phyloP scores from a whole-genome alignment of 176 grass and related monocot genomes.

The Poa pratensis region DNA sequence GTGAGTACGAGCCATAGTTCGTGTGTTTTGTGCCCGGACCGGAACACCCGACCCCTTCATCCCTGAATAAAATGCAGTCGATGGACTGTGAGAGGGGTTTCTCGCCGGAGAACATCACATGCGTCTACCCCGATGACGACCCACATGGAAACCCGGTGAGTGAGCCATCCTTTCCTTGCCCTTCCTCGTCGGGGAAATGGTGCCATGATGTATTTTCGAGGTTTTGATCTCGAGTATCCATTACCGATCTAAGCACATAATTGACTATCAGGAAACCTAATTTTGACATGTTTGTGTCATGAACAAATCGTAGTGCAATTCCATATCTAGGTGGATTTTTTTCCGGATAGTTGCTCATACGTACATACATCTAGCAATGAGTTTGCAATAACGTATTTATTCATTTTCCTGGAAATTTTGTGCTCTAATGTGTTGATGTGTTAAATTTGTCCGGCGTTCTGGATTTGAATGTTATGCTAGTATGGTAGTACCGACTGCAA shows the following conservation, averaged over 20 bases:
- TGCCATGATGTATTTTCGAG: neutral
- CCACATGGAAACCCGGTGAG: conserved; percentile 29
- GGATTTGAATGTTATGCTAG: neutral
- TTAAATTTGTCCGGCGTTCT: neutral
- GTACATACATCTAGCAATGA: neutral
- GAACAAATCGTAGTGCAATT: neutral
- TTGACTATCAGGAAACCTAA: neutral
- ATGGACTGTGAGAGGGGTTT: conserved; percentile 31
- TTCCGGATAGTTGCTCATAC: neutral
- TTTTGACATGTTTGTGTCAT: neutral
- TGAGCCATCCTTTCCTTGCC: neutral
- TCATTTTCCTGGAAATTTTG: neutral
- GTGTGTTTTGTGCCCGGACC: neutral
- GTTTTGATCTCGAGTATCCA: neutral
- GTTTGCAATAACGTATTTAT: neutral
- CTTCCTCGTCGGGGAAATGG: neutral
- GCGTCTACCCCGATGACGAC: neutral
- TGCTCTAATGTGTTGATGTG: neutral
- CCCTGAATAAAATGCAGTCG: conserved; percentile 42
- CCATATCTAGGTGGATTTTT: neutral
- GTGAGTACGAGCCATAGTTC: neutral
- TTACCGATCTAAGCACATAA: neutral
- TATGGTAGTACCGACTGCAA: neutral
- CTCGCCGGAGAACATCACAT: conserved; percentile 13
- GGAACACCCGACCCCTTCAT: neutral